These are phyloP conservation scores for Ophiorrhiza pumila DNA, from an alignment of 257 asterid genomes.

Conservation along the genomic window DNA sequence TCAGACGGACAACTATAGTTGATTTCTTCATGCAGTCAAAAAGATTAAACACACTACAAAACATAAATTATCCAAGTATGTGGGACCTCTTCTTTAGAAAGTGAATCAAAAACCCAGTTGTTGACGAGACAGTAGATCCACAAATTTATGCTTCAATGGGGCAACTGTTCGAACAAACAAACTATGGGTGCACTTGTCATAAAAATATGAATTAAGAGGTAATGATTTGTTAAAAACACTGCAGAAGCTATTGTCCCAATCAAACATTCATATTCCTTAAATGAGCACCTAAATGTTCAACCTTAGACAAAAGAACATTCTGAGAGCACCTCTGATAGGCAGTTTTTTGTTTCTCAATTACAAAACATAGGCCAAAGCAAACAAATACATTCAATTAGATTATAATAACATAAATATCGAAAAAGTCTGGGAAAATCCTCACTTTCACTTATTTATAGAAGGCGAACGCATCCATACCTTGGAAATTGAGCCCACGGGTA, in stretches of 20 bases:
- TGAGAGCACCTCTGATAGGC: neutral
- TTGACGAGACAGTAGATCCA: neutral
- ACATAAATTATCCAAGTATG: neutral
- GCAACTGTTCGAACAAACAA: neutral
- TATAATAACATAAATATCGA: neutral
- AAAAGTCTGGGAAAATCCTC: neutral
- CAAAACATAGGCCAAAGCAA: neutral
- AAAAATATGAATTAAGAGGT: neutral
- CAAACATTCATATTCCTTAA: neutral
- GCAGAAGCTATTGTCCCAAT: neutral
- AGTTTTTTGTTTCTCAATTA: no score
- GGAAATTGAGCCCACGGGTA: conserved; percentile 88
- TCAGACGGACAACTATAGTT: neutral
- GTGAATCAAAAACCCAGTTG: neutral
- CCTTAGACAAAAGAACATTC: neutral
- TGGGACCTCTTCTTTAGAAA: neutral
- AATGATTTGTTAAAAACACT: neutral
- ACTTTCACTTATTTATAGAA: neutral
- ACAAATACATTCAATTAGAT: neutral
- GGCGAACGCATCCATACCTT: conserved; percentile 43
- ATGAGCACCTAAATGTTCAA: neutral
- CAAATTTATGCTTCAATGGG: neutral
- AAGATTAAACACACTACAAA: neutral
- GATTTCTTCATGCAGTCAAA: neutral
- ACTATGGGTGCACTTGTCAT: neutral